Base-by-base conservation (phyloP, 352 stramenopile genomes). In the Thalassiosira ordinaria region DNA sequence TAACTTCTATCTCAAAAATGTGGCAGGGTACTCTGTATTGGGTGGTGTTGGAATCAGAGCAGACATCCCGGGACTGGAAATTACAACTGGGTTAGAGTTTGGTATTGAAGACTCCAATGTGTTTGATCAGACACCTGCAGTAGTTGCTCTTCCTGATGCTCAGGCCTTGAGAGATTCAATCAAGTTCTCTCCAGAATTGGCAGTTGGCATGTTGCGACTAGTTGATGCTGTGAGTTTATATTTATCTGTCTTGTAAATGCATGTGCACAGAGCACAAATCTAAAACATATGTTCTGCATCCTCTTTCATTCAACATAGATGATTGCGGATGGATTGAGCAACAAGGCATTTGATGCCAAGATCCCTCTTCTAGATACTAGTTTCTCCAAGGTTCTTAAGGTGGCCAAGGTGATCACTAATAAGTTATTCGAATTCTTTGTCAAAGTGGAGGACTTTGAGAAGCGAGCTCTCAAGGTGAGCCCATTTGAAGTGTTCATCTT, bases 371-470 rank as follows among this genome's bases (percentile, higher is more conserved):
- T 84, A 22, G 46, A 80, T 35, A 81, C 44, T 20, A 57, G 55
- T 9, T 37, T 84, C 6, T 59, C n/a, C 33, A 46, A 80, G 29
- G 52, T 84, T 14, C 31, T 84, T 22, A 16, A 44, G 14, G 31
- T 80, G 29, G 63, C 27, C 20, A 77, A 67, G 39, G 39, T 71
- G 2, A 62, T 84, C 18, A 80, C 41, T 22, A 35, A 64, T 4
- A 63, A 55, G 8, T 51, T 84, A 14, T 81, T 78, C 31, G 47
- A 84, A 31, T 78, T 78, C 37, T 84, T 84, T 67, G 62, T 81
- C 20, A 78, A 44, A 27, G 72, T 49, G 3, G 16, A 61, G 20
- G 13, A 27, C 27, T 61, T 80, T 44, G 60, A 60, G 13, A 33
- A 71, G 18, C 75, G 75, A 35, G 51, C n/a, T 0, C 2, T 63